A percentile compares a stretch with the other conserved stretches of the same genome.
phyloP scores from a whole-genome alignment of 2,329 filamentous ascomycete genomes.

The Hypoxylon sp. region DNA sequence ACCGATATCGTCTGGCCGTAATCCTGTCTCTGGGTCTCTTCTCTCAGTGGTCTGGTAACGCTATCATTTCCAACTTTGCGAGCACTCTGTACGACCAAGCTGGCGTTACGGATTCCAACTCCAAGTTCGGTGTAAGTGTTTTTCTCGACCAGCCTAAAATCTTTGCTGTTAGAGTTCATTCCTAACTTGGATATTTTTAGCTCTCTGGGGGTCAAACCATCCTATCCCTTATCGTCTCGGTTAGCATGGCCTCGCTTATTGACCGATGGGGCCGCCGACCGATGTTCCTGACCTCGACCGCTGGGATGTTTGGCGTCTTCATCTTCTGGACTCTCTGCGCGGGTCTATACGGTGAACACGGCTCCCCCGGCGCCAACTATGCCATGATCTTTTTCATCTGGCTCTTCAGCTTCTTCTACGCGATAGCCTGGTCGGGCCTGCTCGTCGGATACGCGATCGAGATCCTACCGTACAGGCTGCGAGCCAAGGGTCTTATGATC shows the following conservation, averaged over 20 bases:
- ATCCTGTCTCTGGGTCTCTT: constrained; percentile 68
- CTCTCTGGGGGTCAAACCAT: constrained; percentile 63
- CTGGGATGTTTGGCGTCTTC: constrained; percentile 62
- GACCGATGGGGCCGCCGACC: constrained; percentile 67
- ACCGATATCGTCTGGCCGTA: constrained; percentile 66
- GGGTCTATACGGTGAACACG: constrained; percentile 58
- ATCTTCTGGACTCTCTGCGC: constrained; percentile 62
- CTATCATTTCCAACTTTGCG: constrained; percentile 69
- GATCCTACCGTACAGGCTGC: constrained; percentile 63
- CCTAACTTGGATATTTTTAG: constrained; percentile 45
- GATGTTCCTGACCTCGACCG: constrained; percentile 62
- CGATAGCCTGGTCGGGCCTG: constrained; percentile 68
- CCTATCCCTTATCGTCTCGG: constrained; percentile 64
- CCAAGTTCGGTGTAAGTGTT: constrained; percentile 58
- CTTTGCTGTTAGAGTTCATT: constrained; percentile 38
- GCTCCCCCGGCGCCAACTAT: constrained; percentile 52
- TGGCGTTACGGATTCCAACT: constrained; percentile 60
- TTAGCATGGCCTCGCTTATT: constrained; percentile 64
- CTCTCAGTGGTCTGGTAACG: constrained; percentile 71
- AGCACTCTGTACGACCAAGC: constrained; percentile 65
- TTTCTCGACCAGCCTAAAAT: background rate
- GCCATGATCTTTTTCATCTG: constrained; percentile 63
- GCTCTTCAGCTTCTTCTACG: constrained; percentile 64
- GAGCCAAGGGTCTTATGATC: constrained; percentile 66
- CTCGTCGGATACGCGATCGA: constrained; percentile 66